Evolutionary conservation across 495 filamentous ascomycete genomes (phyloP), one percentile per base, ranked within the genome.

Genomic region (Glutinoglossum americanum): DNA sequence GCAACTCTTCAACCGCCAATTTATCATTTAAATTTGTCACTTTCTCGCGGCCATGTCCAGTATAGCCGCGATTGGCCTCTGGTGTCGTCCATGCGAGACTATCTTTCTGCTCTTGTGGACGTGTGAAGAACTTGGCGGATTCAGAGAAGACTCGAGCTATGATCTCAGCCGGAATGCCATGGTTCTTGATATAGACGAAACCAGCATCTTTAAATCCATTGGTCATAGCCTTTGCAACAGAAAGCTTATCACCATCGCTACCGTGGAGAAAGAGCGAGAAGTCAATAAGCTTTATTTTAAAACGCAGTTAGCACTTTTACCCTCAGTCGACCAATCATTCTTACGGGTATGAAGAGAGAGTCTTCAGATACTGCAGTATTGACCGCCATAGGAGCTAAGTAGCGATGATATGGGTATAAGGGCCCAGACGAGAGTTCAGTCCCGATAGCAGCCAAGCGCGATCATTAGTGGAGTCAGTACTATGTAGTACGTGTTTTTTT

Each of bases 161-260:
- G n/a, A 75, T 73, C 17, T 74, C 69, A 11, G 76, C 67, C 0
- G 83, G 73, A 57, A 97, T 84, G 28, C 77, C 72, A 63, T 87
- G 83, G 64, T 89, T 80, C 55, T 80, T 84, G 47, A 97, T 78
- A 68, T 96, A 97, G 64, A 95, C 77, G 69, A 96, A 97, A 33
- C 90, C 90, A 4, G 87, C 85, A 9, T 75, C 81, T 58, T 84
- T 83, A 71, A 97, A 94, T 21, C 86, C 89, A 25, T 77, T 63
- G 26, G 89, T 78, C 59, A 96, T 80, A 39, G 81, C 74, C 28
- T 78, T 65, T 1, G 88, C 89, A 6, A 84, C 80, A 49, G 76
- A 63, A 56, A 75, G 71, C 60, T 82, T 85, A 47, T 83, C 72
- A 30, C 76, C 66, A 0, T 78, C 71, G 15, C 75, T 76, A 3